phyloP scores from a whole-genome alignment of 2,329 filamentous ascomycete genomes.

The Dactylellina cionopaga region DNA sequence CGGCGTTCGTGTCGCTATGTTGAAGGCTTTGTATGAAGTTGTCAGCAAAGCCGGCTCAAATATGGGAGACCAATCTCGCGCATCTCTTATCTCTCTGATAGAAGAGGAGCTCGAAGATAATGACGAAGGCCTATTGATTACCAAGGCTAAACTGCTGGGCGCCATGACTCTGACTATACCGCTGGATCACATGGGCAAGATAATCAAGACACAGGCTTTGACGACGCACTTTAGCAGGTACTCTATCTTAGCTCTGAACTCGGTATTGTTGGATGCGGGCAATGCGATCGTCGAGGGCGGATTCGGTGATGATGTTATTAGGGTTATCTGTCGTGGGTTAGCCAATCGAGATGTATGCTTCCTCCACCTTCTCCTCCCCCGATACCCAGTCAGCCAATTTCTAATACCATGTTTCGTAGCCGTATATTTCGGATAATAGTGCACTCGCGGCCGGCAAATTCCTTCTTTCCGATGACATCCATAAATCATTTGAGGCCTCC shows the following conservation, averaged over 20 bases:
- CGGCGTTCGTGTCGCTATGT: constrained; percentile 93
- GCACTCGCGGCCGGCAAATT: constrained; percentile 93
- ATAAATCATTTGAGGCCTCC: constrained; percentile 77
- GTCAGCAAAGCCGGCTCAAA: constrained; percentile 92
- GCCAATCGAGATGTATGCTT: constrained; percentile 75
- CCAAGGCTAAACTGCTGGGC: constrained; percentile 87
- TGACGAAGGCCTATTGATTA: constrained; percentile 73
- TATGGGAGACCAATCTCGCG: constrained; percentile 90
- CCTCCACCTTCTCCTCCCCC: neutral
- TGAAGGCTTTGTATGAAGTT: constrained; percentile 95
- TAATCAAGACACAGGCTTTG: constrained; percentile 79
- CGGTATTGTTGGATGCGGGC: constrained; percentile 83
- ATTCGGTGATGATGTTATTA: constrained; percentile 77
- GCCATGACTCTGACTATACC: constrained; percentile 88
- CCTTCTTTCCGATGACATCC: constrained; percentile 71
- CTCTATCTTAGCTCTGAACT: constrained; percentile 87
- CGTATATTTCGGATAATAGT: constrained; percentile 86
- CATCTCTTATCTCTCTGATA: constrained; percentile 86
- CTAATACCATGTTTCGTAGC: constrained; percentile 62
- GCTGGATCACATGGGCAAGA: constrained; percentile 70
- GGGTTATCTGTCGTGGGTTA: constrained; percentile 83
- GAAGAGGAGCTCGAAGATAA: constrained; percentile 81
- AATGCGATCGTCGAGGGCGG: constrained; percentile 72
- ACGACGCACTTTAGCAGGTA: constrained; percentile 78
- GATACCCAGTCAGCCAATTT: constrained; percentile 3